Evolutionary conservation across 2,329 filamentous ascomycete genomes (phyloP), one percentile per base, ranked within the genome.

Genomic region (Chaetomiaceae sp.): DNA sequence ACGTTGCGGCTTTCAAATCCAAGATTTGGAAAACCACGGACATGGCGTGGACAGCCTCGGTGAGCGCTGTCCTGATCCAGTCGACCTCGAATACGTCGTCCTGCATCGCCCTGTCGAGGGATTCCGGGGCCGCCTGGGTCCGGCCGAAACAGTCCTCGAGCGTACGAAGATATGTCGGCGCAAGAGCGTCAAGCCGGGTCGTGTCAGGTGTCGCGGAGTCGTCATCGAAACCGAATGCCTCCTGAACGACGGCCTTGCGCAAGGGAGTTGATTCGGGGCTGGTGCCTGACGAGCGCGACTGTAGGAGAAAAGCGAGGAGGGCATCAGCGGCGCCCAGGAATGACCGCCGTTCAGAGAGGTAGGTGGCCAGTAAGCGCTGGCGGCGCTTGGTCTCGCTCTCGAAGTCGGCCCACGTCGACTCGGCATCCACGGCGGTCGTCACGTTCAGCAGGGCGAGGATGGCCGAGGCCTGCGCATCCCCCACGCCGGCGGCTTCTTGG

Each of bases 11-110:
- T 47, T 79, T 77, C 43, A 80, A 71, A 58, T 88, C 84, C 31
- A 90, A 71, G 19, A 88, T 75, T 60, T 89, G 79, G 61, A 91
- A 88, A 22, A 90, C 72, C 15, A 91, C 75, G 45, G 89, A 85
- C 69, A 94, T 75, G 37, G 85, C 79, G 65, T 94, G 87, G 36
- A 87, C 75, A 39, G 87, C 78, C 68, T 95, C 89, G 14, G 83
- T 82, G 20, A 91, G 72, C 23, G 84, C 72, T 5, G 78, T 83
- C 51, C 78, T 76, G 22, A 79, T 70, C 83, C 86, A 92, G 47
- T 80, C 75, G 6, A 78, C 45, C 55, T 80, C 77, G 11, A 81
- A 61, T 33, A 80, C 77, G 22, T 83, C 82, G 1, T 77, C 75
- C 34, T 75, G 65, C 11, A 73, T 37, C 12, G 51, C n/a, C 6